phyloP scores from a whole-genome alignment of 345 rosid genomes.

The Gossypioides kirkii region DNA sequence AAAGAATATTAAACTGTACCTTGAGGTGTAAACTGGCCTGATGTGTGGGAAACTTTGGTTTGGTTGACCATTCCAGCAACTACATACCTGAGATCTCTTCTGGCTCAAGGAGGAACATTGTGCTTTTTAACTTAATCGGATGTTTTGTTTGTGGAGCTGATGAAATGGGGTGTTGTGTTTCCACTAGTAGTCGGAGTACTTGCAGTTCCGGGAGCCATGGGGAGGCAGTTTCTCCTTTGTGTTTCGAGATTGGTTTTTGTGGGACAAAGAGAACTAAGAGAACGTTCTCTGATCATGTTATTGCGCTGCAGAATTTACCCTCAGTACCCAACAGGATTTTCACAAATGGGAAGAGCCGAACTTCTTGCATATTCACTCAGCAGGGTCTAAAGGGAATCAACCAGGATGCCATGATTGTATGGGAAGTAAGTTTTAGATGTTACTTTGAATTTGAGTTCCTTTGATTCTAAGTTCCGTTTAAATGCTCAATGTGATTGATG shows the following conservation, averaged over 20 bases:
- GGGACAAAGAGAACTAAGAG: slow-evolving; percentile 67
- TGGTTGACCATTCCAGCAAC: slow-evolving; percentile 31
- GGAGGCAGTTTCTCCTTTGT: slow-evolving; percentile 47
- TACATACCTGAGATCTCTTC: slow-evolving; percentile 37
- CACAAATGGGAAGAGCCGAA: slow-evolving; percentile 74
- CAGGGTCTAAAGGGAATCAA: slow-evolving; percentile 97
- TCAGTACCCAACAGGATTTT: slow-evolving; percentile 71
- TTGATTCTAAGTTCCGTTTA: neutral
- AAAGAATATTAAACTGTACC: slow-evolving; percentile 1
- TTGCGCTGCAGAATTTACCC: slow-evolving; percentile 57
- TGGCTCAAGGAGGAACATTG: slow-evolving; percentile 30
- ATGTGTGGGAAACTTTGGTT: slow-evolving; percentile 39
- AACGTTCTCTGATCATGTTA: slow-evolving; percentile 60
- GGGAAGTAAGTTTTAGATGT: slow-evolving; percentile 78
- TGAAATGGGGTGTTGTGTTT: slow-evolving; percentile 90
- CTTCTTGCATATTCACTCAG: slow-evolving; percentile 90
- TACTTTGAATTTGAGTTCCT: slow-evolving; percentile 17
- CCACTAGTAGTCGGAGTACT: slow-evolving; percentile 74
- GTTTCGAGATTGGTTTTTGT: slow-evolving; percentile 57
- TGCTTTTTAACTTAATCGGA: slow-evolving; percentile 17
- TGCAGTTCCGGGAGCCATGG: slow-evolving; percentile 79
- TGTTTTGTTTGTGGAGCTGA: slow-evolving; percentile 38
- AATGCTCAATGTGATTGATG: slow-evolving; percentile 14
- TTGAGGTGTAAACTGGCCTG: slow-evolving; percentile 27
- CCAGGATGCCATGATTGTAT: slow-evolving; percentile 96